These are phyloP conservation scores for Sphagnurus paluster DNA, from an alignment of 1,284 basidiomycete species.

Conservation along the genomic window DNA sequence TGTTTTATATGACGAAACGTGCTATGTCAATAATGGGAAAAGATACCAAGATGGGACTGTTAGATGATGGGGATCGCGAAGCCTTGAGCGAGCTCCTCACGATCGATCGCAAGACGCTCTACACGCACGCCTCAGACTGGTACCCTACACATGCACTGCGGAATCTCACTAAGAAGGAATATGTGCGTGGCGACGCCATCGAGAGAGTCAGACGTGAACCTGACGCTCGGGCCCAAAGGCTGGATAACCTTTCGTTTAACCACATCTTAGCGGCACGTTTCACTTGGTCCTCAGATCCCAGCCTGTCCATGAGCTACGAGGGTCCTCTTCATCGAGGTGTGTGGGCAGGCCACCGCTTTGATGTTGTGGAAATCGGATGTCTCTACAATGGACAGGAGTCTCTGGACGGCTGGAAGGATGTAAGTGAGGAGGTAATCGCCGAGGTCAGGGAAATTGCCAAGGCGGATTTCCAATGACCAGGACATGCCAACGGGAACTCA, in stretches of 20 bases:
- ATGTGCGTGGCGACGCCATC: constrained; percentile 1
- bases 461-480: too few relatives aligned
- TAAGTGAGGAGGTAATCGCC: too few relatives aligned
- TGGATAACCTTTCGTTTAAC: background rate
- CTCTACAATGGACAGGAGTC: too few relatives aligned
- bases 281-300: background rate
- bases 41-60: background rate
- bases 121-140: background rate
- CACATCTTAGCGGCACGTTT: background rate
- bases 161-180: constrained; percentile 4
- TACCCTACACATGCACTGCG: background rate
- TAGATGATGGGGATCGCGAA: background rate
- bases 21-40: background rate
- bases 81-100: background rate
- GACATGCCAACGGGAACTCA: too few relatives aligned
- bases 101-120: background rate
- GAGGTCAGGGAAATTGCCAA: too few relatives aligned
- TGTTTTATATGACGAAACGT: background rate
- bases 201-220: background rate
- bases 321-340: background rate
- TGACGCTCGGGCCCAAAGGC: too few relatives aligned
- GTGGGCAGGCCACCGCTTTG: too few relatives aligned
- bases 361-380: too few relatives aligned
- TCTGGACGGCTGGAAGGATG: too few relatives aligned
- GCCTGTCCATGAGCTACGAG: background rate